phyloP scores from a whole-genome alignment of 148 eudicot species.

The Silene uniflora region DNA sequence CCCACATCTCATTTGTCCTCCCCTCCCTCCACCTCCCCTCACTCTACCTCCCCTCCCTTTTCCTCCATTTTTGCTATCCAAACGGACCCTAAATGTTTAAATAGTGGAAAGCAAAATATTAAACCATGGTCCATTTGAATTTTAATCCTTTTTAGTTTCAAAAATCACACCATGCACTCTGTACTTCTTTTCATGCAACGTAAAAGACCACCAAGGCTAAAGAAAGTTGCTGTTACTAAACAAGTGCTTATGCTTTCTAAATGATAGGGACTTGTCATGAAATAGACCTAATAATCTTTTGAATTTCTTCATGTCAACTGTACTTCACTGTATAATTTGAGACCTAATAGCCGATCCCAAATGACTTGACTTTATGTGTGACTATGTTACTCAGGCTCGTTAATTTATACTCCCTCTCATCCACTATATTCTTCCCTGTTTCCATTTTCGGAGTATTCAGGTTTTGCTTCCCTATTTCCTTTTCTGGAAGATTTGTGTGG shows the following conservation, averaged over 20 bases:
- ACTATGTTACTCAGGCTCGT: neutral
- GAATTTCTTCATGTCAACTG: constrained; percentile 18
- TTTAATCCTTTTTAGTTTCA: neutral
- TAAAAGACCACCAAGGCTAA: constrained; percentile 20
- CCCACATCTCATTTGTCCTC: no score
- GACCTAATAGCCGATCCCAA: neutral
- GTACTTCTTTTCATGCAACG: constrained; percentile 33
- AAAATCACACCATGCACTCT: constrained; percentile 13
- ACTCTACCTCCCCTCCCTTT: no score
- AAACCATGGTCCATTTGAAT: neutral
- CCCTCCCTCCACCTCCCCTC: no score
- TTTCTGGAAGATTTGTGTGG: no score
- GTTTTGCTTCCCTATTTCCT: no score
- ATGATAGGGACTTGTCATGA: constrained; percentile 27
- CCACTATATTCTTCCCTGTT: no score
- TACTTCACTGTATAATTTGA: no score
- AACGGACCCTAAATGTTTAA: neutral
- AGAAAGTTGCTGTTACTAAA: constrained; percentile 9
- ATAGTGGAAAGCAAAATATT: neutral
- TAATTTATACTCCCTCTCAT: no score
- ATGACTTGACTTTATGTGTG: neutral
- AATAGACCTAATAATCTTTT: constrained; percentile 20
- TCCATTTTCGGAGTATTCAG: no score
- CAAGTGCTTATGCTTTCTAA: constrained; percentile 24
- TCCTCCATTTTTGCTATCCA: no score